Evolutionary conservation across 768 basidiomycete species (phyloP).

Genomic region (Lactarius sanguifluus): DNA sequence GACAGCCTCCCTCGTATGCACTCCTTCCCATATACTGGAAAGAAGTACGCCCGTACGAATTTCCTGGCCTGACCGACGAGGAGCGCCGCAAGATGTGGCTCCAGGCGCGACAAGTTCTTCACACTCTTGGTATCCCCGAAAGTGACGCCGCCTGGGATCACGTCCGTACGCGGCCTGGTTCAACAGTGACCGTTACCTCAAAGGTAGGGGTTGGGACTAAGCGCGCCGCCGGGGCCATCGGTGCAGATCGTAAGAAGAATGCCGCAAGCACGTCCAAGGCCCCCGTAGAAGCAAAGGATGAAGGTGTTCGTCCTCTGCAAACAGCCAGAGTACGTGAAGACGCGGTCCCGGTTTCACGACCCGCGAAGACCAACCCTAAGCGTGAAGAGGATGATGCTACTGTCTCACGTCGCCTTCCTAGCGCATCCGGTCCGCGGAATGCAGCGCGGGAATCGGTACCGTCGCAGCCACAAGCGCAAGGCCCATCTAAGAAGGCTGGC

Average conservation of each 20-base stretch:
- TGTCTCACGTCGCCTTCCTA: conserved; percentile 30
- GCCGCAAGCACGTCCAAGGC: conserved; percentile 11
- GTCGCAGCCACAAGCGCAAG: conserved; percentile 24
- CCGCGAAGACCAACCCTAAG: conserved; percentile 14
- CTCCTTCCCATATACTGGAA: conserved; percentile 61
- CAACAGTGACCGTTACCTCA: conserved; percentile 1
- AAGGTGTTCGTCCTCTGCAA: conserved; percentile 12
- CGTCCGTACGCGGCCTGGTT: conserved; percentile 35
- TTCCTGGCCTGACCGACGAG: conserved; percentile 47
- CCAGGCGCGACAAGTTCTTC: conserved; percentile 50
- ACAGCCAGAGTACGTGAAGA: conserved; percentile 17
- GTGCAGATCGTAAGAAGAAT: conserved; percentile 23
- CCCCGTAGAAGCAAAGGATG: conserved; percentile 20
- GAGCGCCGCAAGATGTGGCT: conserved; percentile 53
- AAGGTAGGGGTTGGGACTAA: conserved; percentile 13
- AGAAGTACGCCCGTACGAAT: conserved; percentile 70
- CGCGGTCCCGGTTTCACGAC: conserved; percentile 1
- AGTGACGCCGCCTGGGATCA: conserved; percentile 64
- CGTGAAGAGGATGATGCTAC: conserved; percentile 30
- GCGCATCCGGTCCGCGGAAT: conserved; percentile 28
- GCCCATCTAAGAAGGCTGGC: conserved; percentile 32
- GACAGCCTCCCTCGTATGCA: conserved; percentile 40
- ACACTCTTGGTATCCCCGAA: conserved; percentile 53
- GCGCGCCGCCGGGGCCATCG: conserved; percentile 7
- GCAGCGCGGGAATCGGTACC: conserved; percentile 14